phyloP scores from a whole-genome alignment of 2,329 filamentous ascomycete species.

The Colletotrichum phormii region DNA sequence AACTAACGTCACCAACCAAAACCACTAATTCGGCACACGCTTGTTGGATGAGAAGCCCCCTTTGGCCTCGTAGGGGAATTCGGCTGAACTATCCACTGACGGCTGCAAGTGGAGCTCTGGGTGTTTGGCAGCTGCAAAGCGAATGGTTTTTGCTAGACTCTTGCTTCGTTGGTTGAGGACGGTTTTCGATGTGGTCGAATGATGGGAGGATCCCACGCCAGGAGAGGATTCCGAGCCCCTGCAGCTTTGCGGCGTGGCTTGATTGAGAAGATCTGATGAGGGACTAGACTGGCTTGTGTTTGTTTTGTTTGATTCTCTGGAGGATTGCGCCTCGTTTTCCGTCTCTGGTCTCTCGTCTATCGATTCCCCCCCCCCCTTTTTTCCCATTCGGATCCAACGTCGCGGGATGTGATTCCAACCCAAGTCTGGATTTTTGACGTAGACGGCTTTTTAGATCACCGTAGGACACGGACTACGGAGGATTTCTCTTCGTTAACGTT shows the following conservation, averaged over 20 bases:
- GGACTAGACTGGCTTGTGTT: not conserved
- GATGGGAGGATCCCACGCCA: not conserved
- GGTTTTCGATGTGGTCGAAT: not conserved
- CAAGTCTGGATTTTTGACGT: not conserved
- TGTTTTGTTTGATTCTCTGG: not conserved
- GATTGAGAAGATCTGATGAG: not conserved
- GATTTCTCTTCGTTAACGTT: not conserved
- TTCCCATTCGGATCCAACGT: not conserved
- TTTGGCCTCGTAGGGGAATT: not conserved
- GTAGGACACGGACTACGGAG: not conserved
- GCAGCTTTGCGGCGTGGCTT: constrained; percentile 24
- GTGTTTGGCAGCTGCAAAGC: not conserved
- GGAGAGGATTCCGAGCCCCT: not conserved
- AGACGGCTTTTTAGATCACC: not conserved
- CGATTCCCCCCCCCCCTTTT: not conserved
- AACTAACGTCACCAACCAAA: constrained; percentile 5
- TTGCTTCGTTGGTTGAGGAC: not conserved
- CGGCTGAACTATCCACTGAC: not conserved
- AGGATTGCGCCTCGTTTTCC: not conserved
- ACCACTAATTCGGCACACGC: not conserved
- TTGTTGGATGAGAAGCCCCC: not conserved
- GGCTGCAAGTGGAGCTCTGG: constrained; percentile 1
- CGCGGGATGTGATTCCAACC: too few relatives aligned
- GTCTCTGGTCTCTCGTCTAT: not conserved
- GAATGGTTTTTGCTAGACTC: not conserved